phyloP scores from a whole-genome alignment of 495 filamentous ascomycete genomes.

The Penicillium robsamsonii region DNA sequence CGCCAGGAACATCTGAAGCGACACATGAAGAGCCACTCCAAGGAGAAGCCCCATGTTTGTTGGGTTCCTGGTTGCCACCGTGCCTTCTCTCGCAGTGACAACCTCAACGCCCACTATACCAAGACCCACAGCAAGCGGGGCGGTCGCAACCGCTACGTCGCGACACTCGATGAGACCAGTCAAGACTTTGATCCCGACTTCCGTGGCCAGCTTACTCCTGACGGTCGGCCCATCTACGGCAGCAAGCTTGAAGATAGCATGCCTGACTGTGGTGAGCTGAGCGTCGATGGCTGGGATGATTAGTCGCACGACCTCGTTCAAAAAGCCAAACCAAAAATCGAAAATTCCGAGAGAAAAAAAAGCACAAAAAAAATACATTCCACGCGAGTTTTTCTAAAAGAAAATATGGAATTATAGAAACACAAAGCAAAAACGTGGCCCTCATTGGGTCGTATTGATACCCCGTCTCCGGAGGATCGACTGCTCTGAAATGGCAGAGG shows the following conservation, averaged over 20 bases:
- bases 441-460: constrained; percentile 23
- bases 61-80: constrained; percentile 48
- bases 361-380: constrained; percentile 2
- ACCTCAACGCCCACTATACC: constrained; percentile 49
- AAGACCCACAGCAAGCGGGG: constrained; percentile 52
- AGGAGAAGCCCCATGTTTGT: constrained; percentile 52
- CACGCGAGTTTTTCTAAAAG: constrained; percentile 4
- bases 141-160: constrained; percentile 48
- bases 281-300: constrained; percentile 39
- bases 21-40: constrained; percentile 59
- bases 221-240: constrained; percentile 43
- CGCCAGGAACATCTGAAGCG: constrained; percentile 64
- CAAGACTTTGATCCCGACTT: constrained; percentile 47
- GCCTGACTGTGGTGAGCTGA: constrained; percentile 34
- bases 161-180: constrained; percentile 47
- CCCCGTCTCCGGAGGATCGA: constrained; percentile 26
- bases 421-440: constrained; percentile 6
- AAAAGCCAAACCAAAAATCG: constrained; percentile 16
- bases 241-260: constrained; percentile 43
- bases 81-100: constrained; percentile 48
- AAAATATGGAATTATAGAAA: constrained; percentile 11
- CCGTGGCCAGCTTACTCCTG: constrained; percentile 44
- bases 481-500: constrained; percentile 16
- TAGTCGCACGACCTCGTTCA: constrained; percentile 10
- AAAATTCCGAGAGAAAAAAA: constrained; percentile 18